Evolutionary conservation across 345 rosid genomes (phyloP), one percentile per base, ranked within the genome.

Genomic region (Garcia nutans): DNA sequence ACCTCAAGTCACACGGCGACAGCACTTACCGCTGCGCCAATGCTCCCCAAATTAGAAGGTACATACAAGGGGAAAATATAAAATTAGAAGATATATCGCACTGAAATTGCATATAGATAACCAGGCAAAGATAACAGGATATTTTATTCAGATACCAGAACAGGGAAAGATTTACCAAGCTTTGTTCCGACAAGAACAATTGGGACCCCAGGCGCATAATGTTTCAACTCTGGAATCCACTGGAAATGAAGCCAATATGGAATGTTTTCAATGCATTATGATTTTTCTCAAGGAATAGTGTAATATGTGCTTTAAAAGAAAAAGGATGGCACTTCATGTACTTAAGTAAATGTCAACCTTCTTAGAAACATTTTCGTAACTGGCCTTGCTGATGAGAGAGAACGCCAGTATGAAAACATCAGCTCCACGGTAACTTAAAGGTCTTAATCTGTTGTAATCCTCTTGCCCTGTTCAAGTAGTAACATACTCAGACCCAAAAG

Each of bases 161-260:
- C 6, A 41, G 26, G 26, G 23, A 24, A 75, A 19, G 57, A 45
- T 59, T 24, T 80, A 80, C 83, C 83, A 37, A 80, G 83, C 68
- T 80, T 80, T 71, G 83, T 80, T 22, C 83, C 83, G 16, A 80
- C 79, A 44, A 80, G 83, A 41, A 80, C 49, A 71, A 80, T 80
- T 71, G 83, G 83, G 72, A 80, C 83, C 50, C 83, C 83, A 71
- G 83, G 79, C 13, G 83, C 83, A 80, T 80, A 80, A 66, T 80
- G 83, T 55, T 76, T 80, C 76, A 80, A 57, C 76, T 80, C 83
- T n/a, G 83, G 83, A 80, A 80, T 80, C 83, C 83, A 80, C 83
- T 80, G 83, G 26, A 71, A 45, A 65, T 8, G 33, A 71, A 64
- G 47, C 66, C 78, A 74, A 64, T 23, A 41, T 9, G 24, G 23